Evolutionary conservation across 371 early-diverging fungal genomes (phyloP).

Genomic region (Rhizomucor miehei): DNA sequence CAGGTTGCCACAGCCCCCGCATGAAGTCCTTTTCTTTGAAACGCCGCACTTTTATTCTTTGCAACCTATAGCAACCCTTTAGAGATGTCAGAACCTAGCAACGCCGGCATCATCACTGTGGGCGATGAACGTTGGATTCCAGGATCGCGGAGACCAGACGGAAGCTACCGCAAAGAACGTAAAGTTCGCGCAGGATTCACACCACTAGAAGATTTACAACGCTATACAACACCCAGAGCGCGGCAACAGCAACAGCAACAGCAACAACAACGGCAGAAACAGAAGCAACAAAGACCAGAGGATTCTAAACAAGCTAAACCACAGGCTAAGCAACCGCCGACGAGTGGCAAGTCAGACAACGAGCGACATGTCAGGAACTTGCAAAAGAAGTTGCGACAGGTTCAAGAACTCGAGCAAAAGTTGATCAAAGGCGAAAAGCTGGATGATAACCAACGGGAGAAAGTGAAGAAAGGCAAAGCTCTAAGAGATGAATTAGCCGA

Average conservation of each 20-base stretch:
- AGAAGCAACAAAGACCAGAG: conserved; percentile 21
- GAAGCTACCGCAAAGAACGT: conserved; percentile 64
- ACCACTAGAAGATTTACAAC: conserved; percentile 61
- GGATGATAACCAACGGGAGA: conserved; percentile 50
- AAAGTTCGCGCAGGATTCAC: conserved; percentile 67
- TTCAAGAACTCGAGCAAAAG: conserved; percentile 79
- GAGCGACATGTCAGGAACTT: conserved; percentile 68
- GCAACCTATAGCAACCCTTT: too few species aligned
- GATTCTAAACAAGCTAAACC: conserved; percentile 18
- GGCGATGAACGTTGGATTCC: conserved; percentile 57
- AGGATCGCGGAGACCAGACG: conserved; percentile 66
- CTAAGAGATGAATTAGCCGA: conserved; percentile 23
- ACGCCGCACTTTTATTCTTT: too few species aligned
- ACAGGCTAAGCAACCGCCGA: conserved; percentile 8
- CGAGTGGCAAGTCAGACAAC: conserved; percentile 10
- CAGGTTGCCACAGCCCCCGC: too few species aligned
- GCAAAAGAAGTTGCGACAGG: conserved; percentile 88
- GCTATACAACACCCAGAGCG: conserved; percentile 55
- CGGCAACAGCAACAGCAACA: conserved; percentile 19
- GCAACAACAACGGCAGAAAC: conserved; percentile 9
- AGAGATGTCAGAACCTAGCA: conserved; percentile 9
- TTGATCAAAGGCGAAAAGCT: conserved; percentile 75
- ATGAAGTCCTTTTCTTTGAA: too few species aligned
- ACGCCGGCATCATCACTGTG: conserved; percentile 35
- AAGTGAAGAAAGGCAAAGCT: conserved; percentile 30